These are phyloP conservation scores for Hemisphaericaspora nanyangensis DNA, from an alignment of 805 yeast genomes.

Conservation along the genomic window DNA sequence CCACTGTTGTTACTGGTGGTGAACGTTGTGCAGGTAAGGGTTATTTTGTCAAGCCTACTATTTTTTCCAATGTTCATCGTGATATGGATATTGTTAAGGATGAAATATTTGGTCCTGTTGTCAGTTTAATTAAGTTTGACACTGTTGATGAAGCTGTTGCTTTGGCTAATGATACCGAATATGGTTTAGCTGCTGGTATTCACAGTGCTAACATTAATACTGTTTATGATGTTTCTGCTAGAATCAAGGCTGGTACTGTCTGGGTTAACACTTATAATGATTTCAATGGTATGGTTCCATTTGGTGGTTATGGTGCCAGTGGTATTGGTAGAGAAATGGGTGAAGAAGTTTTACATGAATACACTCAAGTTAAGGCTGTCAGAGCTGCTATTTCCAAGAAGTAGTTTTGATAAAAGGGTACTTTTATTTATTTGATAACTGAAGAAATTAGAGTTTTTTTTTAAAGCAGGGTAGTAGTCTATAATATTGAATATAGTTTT, in stretches of 20 bases:
- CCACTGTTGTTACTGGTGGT: slow-evolving; percentile 80
- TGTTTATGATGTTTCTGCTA: slow-evolving; percentile 70
- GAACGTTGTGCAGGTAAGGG: slow-evolving; percentile 68
- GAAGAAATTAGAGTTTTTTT: too few species aligned
- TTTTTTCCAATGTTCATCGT: slow-evolving; percentile 77
- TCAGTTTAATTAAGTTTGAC: slow-evolving; percentile 74
- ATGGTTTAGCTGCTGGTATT: slow-evolving; percentile 90
- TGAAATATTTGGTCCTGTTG: slow-evolving; percentile 95
- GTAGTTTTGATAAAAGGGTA: too few species aligned
- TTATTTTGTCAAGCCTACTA: slow-evolving; percentile 73
- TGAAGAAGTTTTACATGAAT: slow-evolving; percentile 77
- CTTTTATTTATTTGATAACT: too few species aligned
- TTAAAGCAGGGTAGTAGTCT: too few species aligned
- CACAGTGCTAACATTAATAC: slow-evolving; percentile 74
- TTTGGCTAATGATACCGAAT: slow-evolving; percentile 74
- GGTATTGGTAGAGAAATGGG: slow-evolving; percentile 97
- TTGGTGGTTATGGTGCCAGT: slow-evolving; percentile 88
- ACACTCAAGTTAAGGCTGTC: slow-evolving; percentile 84
- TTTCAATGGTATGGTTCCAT: slow-evolving; percentile 83
- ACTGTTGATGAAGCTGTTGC: slow-evolving; percentile 77
- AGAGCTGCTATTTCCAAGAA: slow-evolving; percentile 29
- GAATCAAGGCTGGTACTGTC: slow-evolving; percentile 81
- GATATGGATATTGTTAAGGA: slow-evolving; percentile 75
- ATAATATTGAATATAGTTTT: too few species aligned
- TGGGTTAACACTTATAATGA: slow-evolving; percentile 92